These are phyloP conservation scores for Tuber microsphaerosporum DNA, from an alignment of 495 filamentous ascomycete genomes.

Conservation along the genomic window DNA sequence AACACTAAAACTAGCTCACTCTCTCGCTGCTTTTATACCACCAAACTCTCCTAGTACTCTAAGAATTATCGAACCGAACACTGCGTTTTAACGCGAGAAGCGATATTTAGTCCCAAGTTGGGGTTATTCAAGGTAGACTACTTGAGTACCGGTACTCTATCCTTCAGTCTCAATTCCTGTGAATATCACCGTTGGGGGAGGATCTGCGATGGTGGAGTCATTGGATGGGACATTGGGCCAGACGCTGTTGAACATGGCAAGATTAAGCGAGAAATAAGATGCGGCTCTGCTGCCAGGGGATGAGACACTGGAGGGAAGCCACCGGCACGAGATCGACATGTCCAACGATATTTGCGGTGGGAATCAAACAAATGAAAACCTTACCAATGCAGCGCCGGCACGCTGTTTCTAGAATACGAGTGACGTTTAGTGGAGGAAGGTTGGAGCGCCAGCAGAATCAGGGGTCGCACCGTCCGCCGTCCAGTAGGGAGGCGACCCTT, in stretches of 20 bases:
- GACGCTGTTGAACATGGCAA: not conserved
- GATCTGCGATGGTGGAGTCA: not conserved
- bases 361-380: not conserved
- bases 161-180: not conserved
- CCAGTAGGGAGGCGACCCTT: not conserved
- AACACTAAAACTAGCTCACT: not conserved
- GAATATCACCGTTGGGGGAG: not conserved
- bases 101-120: not conserved
- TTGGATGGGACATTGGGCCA: not conserved
- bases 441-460: not conserved
- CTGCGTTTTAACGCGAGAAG: not conserved
- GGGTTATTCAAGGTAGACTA: not conserved
- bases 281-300: not conserved
- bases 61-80: not conserved
- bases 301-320: not conserved
- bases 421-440: not conserved
- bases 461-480: not conserved
- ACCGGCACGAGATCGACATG: not conserved
- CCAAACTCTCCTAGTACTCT: not conserved
- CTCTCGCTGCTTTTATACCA: not conserved
- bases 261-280: constrained; percentile 2
- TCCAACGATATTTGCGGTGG: not conserved
- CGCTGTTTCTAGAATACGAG: not conserved
- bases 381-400: not conserved
- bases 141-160: not conserved